Base-by-base conservation (phyloP, 2,329 filamentous ascomycete genomes). In the Pyrenophora seminiperda region DNA sequence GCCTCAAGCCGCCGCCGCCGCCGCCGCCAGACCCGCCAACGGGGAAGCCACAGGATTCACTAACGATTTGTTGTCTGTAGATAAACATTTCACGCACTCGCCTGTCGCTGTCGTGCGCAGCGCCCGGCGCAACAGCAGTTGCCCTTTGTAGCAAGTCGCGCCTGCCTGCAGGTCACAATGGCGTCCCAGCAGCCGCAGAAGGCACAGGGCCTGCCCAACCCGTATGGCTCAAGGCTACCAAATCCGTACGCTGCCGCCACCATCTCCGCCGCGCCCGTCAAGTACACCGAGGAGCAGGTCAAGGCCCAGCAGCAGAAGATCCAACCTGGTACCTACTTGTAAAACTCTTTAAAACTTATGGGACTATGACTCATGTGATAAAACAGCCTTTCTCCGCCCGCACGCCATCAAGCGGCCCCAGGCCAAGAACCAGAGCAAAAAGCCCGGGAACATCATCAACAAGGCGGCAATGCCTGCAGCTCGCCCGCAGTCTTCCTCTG, bases 361-460 rank as follows among this genome's bases (percentile, higher is more conserved):
- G 56, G 60, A 55, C 46, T 50, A 62, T 49, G 54, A 62, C 68
- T 71, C 53, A 70, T 66, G 53, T 52, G 47, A 58, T 43, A 44
- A 15, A 59, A 43, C 53, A 71, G 68, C 58, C 52, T 70, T 70
- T 43, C 64, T 67, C 43, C 69, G 67, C 31, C 68, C 68, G 31
- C 65, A 70, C 52, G 50, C 54, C 33, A 70, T 71, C 56, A 68
- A 67, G 42, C 68, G 68, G 24, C 68, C 68, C 7, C 62, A 68
- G 50, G 54, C 66, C 19, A 71, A 71, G 50, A 63, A 59, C 10
- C 62, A 68, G 48, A 54, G 65, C 15, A 71, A 70, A 51, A 63
- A 60, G 41, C 40, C 53, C 32, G 57, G 52, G 3, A 33, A 52
- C 19, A 39, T 34, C 27, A 45, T 59, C 34, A 70, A 67, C 54